phyloP scores from a whole-genome alignment of 2,329 filamentous ascomycete genomes.

The Clathrospora elynae region DNA sequence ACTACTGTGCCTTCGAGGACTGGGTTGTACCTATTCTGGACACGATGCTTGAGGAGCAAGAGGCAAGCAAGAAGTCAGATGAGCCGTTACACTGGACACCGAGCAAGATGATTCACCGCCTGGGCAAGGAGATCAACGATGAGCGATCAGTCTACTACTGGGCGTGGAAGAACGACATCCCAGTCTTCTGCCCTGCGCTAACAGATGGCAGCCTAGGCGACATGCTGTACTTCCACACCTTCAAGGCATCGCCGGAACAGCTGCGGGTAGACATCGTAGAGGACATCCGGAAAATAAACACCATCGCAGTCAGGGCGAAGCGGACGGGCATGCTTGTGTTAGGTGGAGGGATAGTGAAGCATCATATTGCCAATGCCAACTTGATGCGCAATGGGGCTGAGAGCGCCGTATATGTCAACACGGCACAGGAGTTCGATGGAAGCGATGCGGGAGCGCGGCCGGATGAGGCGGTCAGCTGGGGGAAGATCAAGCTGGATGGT shows the following conservation, averaged over 20 bases:
- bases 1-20: slow-evolving; percentile 97
- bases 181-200: slow-evolving; percentile 93
- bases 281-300: slow-evolving; percentile 92
- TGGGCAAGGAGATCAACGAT: slow-evolving; percentile 93
- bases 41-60: slow-evolving; percentile 90
- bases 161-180: slow-evolving; percentile 96
- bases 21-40: slow-evolving; percentile 97
- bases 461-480: slow-evolving; percentile 97
- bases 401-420: slow-evolving; percentile 97
- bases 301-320: slow-evolving; percentile 83
- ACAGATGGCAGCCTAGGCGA: slow-evolving; percentile 95
- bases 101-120: slow-evolving; percentile 83
- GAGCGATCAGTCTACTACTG: slow-evolving; percentile 93
- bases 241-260: slow-evolving; percentile 80
- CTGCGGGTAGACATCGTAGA: slow-evolving; percentile 89
- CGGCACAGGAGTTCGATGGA: slow-evolving; percentile 94
- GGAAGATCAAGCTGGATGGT: slow-evolving; percentile 90
- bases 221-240: slow-evolving; percentile 99
- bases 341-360: slow-evolving; percentile 93
- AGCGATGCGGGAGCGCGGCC: slow-evolving; percentile 94
- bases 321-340: slow-evolving; percentile 93
- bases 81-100: slow-evolving; percentile 88
- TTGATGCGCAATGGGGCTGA: slow-evolving; percentile 98
- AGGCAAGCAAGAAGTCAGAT: slow-evolving; percentile 70
- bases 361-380: slow-evolving; percentile 97